Conservation (phyloP, 345 rosid genomes). For the Salix arbutifolia region DNA sequence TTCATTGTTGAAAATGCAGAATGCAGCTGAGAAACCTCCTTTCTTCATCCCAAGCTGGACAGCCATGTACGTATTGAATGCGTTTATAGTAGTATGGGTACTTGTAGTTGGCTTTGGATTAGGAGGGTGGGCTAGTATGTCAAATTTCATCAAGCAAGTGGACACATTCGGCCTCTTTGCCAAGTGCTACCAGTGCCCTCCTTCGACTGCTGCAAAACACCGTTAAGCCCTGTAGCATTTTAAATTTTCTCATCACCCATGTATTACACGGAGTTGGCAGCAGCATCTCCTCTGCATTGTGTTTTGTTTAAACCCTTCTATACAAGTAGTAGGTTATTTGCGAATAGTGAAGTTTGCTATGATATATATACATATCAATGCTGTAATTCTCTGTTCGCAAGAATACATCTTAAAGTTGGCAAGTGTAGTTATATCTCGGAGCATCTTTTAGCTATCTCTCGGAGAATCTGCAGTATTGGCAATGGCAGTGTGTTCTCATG, state of each 20-base stretch:
- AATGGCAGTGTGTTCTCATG: constrained; percentile 6
- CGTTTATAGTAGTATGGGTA: constrained; percentile 24
- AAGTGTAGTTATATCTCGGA: neutral
- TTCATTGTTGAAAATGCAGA: constrained; percentile 15
- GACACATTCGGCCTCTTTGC: constrained; percentile 83
- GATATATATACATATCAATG: neutral
- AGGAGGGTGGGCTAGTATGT: constrained; percentile 36
- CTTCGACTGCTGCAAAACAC: constrained; percentile 23
- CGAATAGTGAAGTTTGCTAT: neutral
- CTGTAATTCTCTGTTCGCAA: neutral
- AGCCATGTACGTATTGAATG: constrained; percentile 25
- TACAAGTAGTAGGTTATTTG: constrained; percentile 2
- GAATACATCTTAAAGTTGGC: neutral
- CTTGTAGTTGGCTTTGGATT: constrained; percentile 31
- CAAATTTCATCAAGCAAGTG: constrained; percentile 60
- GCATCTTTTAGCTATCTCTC: neutral
- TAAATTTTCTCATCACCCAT: constrained; percentile 3
- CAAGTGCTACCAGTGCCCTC: constrained; percentile 84
- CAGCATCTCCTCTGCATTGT: neutral
- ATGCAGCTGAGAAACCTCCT: constrained; percentile 34
- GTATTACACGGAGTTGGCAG: constrained; percentile 11
- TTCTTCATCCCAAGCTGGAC: constrained; percentile 30
- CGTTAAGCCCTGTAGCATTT: constrained; percentile 26
- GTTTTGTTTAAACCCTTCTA: constrained; percentile 9
- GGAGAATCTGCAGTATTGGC: neutral